Percentiles rank a stretch among this genome's conserved stretches.
phyloP scores from a whole-genome alignment of 805 yeast genomes.

The Myxozyma monticola region DNA sequence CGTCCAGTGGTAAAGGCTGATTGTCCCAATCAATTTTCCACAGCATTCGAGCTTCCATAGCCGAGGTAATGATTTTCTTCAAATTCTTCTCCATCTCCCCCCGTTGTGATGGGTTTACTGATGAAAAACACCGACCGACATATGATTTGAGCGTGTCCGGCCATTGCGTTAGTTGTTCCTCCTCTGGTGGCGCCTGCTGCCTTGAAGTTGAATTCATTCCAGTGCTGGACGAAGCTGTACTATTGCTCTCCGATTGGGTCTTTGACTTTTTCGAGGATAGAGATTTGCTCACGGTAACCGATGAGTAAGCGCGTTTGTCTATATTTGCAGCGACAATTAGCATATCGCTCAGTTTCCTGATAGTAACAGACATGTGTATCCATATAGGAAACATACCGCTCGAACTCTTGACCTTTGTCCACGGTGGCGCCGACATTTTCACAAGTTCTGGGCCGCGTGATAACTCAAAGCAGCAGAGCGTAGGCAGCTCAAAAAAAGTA shows the following conservation, averaged over 20 bases:
- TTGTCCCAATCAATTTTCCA: constrained; percentile 55
- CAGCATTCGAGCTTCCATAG: constrained; percentile 47
- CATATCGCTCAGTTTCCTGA: too few relatives aligned
- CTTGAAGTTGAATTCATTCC: too few relatives aligned
- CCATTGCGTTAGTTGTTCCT: constrained; percentile 48
- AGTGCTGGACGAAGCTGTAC: too few relatives aligned
- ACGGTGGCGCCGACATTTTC: constrained; percentile 7
- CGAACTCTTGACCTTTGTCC: constrained; percentile 9
- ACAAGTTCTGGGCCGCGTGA: too few relatives aligned
- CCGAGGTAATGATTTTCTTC: constrained; percentile 50
- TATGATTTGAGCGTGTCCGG: constrained; percentile 56
- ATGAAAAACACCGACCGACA: constrained; percentile 49
- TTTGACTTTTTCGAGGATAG: too few relatives aligned
- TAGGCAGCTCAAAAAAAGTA: too few relatives aligned
- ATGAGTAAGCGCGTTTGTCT: constrained; percentile 8
- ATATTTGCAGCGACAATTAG: too few relatives aligned
- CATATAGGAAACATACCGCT: too few relatives aligned
- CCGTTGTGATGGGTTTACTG: constrained; percentile 43
- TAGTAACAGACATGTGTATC: too few relatives aligned
- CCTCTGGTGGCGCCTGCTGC: too few relatives aligned
- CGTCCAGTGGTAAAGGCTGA: constrained; percentile 52
- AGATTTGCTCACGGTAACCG: constrained; percentile 15
- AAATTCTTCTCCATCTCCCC: constrained; percentile 51
- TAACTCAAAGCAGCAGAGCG: too few relatives aligned
- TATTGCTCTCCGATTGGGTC: too few relatives aligned